Evolutionary conservation across 495 filamentous ascomycete genomes (phyloP).

Genomic region (Lasiosphaeria ovina): DNA sequence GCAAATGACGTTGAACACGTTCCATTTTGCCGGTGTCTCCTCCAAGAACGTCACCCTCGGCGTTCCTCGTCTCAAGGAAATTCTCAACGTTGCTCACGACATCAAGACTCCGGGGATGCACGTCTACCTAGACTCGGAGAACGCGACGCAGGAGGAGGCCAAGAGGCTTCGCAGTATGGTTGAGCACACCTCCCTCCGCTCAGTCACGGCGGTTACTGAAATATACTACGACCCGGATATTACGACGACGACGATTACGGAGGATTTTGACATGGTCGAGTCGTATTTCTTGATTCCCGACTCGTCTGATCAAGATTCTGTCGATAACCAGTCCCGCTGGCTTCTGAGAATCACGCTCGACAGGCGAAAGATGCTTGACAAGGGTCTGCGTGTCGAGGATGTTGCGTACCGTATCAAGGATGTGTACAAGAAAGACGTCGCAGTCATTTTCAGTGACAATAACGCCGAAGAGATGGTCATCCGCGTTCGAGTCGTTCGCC

Average conservation of each 20-base stretch:
- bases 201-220: constrained; percentile 85
- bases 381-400: constrained; percentile 85
- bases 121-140: constrained; percentile 70
- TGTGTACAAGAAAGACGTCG: constrained; percentile 80
- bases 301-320: constrained; percentile 65
- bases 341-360: constrained; percentile 91
- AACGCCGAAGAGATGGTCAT: constrained; percentile 96
- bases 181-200: constrained; percentile 93
- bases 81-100: constrained; percentile 93
- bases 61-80: constrained; percentile 98
- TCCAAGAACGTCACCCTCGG: constrained; percentile 99
- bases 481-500: constrained; percentile 78
- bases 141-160: constrained; percentile 69
- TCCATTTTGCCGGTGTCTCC: constrained; percentile 99
- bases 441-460: constrained; percentile 95
- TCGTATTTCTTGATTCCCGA: constrained; percentile 97
- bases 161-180: constrained; percentile 82
- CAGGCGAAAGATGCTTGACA: constrained; percentile 90
- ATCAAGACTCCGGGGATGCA: constrained; percentile 99
- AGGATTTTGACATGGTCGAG: constrained; percentile 90
- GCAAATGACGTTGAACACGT: constrained; percentile 99
- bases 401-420: constrained; percentile 88
- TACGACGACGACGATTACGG: constrained; percentile 75
- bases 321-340: constrained; percentile 86
- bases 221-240: constrained; percentile 98